Evolutionary conservation across 1,139 yeast genomes (phyloP), one percentile per base, ranked within the genome.

Genomic region (Yamadazyma aaseri): DNA sequence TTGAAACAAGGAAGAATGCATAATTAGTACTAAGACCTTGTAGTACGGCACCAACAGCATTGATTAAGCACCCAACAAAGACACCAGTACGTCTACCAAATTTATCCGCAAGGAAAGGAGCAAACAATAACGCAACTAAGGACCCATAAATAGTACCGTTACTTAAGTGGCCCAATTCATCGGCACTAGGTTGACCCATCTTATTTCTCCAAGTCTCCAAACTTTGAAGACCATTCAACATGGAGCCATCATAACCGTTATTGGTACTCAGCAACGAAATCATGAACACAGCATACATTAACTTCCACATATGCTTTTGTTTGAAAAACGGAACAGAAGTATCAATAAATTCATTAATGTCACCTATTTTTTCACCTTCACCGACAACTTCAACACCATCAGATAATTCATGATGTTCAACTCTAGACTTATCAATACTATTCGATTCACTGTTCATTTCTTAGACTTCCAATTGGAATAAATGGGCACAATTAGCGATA

Each of bases 161-260:
- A 21, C 60, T 41, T 34, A 73, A 56, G 20, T 72, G 69, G 36
- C 79, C 78, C 29, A 73, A 56, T 6, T 53, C 51, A 23, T 63
- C 60, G 38, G 76, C 75, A 5, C 50, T 37, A 11, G 76, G 77
- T 23, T 57, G 33, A n/a, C n/a, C n/a, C 33, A 23, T 56, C 51
- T 12, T 41, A 3, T 31, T 38, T 18, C 44, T 41, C 73, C 74
- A 70, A 20, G 45, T 42, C 0, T 48, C 45, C 37, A 73, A 55
- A 4, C 72, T 54, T 49, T 73, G 79, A 35, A 75, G 56, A 28
- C 76, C 76, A 45, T 73, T 74, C 53, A 73, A 51, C 56, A 73
- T 55, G 6, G 73, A 65, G 29, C 76, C 73, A 52, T 74, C 80
- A 42, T 62, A 74, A 22, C 80, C 79, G 28, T 62, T 65, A 42